Evolutionary conservation across 2,329 filamentous ascomycete genomes (phyloP).

Genomic region (Ceratocystis alfenasii): DNA sequence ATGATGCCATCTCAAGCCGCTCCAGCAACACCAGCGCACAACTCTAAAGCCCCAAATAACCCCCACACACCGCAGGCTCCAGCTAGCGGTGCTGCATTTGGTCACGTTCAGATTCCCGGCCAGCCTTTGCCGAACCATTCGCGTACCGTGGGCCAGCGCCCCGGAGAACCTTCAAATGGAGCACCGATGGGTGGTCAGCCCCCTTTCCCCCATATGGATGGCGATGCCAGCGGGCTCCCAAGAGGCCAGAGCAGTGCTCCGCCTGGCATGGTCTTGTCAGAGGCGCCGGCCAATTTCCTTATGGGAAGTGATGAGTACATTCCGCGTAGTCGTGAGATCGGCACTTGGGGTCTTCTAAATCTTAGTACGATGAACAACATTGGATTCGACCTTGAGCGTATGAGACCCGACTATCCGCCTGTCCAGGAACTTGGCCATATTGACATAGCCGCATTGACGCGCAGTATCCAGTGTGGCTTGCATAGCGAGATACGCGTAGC

Average conservation of each 20-base stretch:
- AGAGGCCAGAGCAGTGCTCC: constrained; percentile 28
- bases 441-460: constrained; percentile 78
- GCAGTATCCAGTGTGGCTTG: constrained; percentile 81
- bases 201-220: not conserved
- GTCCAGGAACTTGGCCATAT: constrained; percentile 73
- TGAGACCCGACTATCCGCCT: constrained; percentile 63
- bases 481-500: constrained; percentile 81
- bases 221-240: not conserved
- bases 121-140: constrained; percentile 33
- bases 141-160: not conserved
- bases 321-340: constrained; percentile 43
- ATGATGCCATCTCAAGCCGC: constrained; percentile 30
- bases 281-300: constrained; percentile 18
- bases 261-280: constrained; percentile 25
- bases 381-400: constrained; percentile 52
- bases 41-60: not conserved
- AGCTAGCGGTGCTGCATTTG: constrained; percentile 24
- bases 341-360: constrained; percentile 60
- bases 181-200: not conserved
- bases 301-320: constrained; percentile 37
- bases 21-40: not conserved
- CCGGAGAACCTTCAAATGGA: not conserved
- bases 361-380: constrained; percentile 52
- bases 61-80: constrained; percentile 27
- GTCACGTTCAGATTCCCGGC: constrained; percentile 20